Conservation (phyloP, 1,284 basidiomycete genomes). For the Naganishia liquefaciens region DNA sequence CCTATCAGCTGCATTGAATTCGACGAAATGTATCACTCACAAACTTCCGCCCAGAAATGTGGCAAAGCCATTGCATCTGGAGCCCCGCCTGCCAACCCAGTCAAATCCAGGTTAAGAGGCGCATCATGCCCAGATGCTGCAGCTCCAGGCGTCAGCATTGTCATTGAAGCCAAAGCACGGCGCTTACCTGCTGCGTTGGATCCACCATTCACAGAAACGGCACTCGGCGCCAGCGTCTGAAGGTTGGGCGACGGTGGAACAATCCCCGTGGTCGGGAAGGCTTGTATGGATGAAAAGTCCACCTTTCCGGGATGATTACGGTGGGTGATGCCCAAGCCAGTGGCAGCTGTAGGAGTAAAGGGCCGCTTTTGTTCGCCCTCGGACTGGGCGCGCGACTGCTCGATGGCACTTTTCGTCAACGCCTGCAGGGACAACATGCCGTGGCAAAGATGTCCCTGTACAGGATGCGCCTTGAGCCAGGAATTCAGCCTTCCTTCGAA, state of each 20-base stretch:
- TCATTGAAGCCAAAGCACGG: too few relatives aligned
- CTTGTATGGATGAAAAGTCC: slow-evolving; percentile 24
- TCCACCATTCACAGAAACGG: not conserved
- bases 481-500: slow-evolving; percentile 46
- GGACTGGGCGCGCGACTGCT: not conserved
- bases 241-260: slow-evolving; percentile 5
- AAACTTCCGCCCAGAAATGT: slow-evolving; percentile 35
- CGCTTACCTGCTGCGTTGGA: not conserved
- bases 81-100: slow-evolving; percentile 14
- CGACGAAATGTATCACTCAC: not conserved
- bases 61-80: slow-evolving; percentile 31
- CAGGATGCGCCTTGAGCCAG: slow-evolving; percentile 51
- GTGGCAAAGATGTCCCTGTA: slow-evolving; percentile 49
- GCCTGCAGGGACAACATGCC: slow-evolving; percentile 51
- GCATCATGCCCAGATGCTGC: not conserved
- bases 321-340: slow-evolving; percentile 3
- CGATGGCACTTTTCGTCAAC: slow-evolving; percentile 42
- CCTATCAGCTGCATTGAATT: not conserved
- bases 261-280: slow-evolving; percentile 22
- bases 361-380: slow-evolving; percentile 11
- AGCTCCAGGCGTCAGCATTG: too few relatives aligned
- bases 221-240: too few relatives aligned
- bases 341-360: not conserved
- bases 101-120: slow-evolving; percentile 7
- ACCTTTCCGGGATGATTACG: slow-evolving; percentile 27